Percentiles rank a stretch among this genome's conserved stretches.
Evolutionary conservation across 441 rosid genomes (phyloP).

Genomic region (Isatis lusitanica): DNA sequence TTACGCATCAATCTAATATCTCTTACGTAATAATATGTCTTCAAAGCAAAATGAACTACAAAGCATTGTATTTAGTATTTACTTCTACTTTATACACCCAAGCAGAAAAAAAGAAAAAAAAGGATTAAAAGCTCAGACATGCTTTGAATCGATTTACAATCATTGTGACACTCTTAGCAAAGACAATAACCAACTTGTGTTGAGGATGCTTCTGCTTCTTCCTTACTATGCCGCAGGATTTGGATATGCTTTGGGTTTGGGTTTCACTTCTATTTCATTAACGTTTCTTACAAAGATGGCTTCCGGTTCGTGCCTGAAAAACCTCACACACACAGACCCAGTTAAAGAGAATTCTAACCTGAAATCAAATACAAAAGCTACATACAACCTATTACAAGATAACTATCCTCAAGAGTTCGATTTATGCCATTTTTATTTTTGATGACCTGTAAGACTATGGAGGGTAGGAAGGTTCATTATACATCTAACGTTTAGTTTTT

Average conservation of each 20-base stretch:
- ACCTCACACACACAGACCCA: background rate
- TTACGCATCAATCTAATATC: no score
- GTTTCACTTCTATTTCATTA: conserved; percentile 85
- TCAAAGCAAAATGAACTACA: background rate
- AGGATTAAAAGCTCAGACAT: conserved; percentile 11
- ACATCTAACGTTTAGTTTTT: background rate
- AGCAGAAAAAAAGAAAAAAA: background rate
- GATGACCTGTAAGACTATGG: background rate
- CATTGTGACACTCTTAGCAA: background rate
- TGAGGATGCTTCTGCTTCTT: conserved; percentile 20
- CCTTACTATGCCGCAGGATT: conserved; percentile 60
- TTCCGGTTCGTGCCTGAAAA: conserved; percentile 84
- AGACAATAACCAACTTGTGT: conserved; percentile 2
- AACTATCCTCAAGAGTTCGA: background rate
- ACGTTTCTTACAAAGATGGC: conserved; percentile 70
- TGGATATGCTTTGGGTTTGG: conserved; percentile 79
- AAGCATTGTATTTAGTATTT: background rate
- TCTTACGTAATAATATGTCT: no score
- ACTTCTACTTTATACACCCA: conserved; percentile 10
- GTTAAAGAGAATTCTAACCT: background rate
- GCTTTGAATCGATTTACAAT: conserved; percentile 1
- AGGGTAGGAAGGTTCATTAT: background rate
- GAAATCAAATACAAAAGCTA: background rate
- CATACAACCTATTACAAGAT: background rate
- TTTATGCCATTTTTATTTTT: background rate